These are phyloP conservation scores for Pleurotus ostreatus DNA, from an alignment of 768 basidiomycete genomes.

Conservation along the genomic window DNA sequence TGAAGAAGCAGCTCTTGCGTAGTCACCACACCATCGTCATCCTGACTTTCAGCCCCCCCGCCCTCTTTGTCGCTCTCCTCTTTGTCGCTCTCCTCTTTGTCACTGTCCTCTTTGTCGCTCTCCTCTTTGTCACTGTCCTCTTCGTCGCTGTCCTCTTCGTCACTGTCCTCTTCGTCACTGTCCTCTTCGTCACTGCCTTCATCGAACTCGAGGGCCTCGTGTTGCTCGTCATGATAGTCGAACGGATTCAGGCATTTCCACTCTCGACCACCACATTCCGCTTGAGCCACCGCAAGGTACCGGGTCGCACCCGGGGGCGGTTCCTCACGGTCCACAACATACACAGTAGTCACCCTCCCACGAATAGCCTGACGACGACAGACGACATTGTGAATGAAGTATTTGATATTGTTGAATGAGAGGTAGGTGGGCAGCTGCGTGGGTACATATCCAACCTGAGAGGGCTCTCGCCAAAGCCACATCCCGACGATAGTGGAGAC, in stretches of 20 bases:
- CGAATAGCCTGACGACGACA: constrained; percentile 1
- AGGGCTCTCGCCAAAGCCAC: not conserved
- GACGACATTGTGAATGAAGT: not conserved
- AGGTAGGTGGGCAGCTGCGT: not conserved
- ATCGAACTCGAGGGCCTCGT: not conserved
- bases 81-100: no score
- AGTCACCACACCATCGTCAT: no score
- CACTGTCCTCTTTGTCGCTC: no score
- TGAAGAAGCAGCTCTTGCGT: not conserved
- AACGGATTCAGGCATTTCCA: not conserved
- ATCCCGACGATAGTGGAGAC: not conserved
- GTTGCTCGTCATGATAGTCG: not conserved
- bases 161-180: no score
- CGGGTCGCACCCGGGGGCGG: not conserved
- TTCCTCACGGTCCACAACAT: not conserved
- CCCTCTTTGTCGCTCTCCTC: no score
- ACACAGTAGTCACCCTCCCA: constrained; percentile 6
- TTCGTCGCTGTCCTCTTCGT: no score
- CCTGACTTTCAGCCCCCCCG: no score
- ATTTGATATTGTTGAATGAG: not conserved
- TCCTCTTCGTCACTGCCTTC: no score
- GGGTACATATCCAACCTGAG: not conserved
- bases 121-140: no score
- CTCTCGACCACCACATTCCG: not conserved
- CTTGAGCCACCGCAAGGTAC: not conserved